Evolutionary conservation across 2,329 filamentous ascomycete genomes (phyloP).

Genomic region (Trichoderma koningii): DNA sequence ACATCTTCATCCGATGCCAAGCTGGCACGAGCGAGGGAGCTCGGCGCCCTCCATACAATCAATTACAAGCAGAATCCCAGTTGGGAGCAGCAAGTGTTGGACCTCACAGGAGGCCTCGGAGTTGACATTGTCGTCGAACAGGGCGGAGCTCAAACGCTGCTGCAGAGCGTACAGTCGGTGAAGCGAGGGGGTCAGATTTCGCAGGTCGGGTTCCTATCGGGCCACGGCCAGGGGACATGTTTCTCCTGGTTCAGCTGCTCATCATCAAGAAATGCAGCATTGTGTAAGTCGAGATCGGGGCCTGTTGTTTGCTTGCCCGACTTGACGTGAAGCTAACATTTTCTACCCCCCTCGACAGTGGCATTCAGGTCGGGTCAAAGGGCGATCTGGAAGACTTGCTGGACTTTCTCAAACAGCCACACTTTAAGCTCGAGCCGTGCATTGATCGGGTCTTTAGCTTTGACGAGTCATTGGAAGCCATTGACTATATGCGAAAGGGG

Average conservation of each 20-base stretch:
- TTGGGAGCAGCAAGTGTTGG: slow-evolving; percentile 50
- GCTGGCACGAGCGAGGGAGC: slow-evolving; percentile 43
- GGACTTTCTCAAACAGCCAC: neutral
- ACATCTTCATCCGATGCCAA: slow-evolving; percentile 56
- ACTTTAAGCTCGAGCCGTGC: slow-evolving; percentile 5
- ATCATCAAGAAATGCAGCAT: slow-evolving; percentile 12
- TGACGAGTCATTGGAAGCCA: slow-evolving; percentile 10
- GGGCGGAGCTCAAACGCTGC: slow-evolving; percentile 8
- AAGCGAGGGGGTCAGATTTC: slow-evolving; percentile 12
- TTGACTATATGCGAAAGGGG: neutral
- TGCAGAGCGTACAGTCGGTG: slow-evolving; percentile 15
- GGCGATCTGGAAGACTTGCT: slow-evolving; percentile 20
- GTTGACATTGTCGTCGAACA: slow-evolving; percentile 50
- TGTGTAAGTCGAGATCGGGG: neutral
- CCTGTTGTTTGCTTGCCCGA: neutral
- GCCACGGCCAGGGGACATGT: neutral
- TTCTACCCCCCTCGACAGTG: neutral
- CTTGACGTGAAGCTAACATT: neutral
- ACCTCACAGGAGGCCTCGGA: slow-evolving; percentile 46
- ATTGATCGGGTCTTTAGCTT: slow-evolving; percentile 19
- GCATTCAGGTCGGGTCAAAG: slow-evolving; percentile 19
- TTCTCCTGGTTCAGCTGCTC: slow-evolving; percentile 10
- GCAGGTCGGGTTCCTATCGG: slow-evolving; percentile 23
- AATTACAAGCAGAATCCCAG: slow-evolving; percentile 51
- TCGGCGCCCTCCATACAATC: slow-evolving; percentile 40